Conservation (phyloP, 148 eudicot genomes). For the Pharnaceum exiguum region DNA sequence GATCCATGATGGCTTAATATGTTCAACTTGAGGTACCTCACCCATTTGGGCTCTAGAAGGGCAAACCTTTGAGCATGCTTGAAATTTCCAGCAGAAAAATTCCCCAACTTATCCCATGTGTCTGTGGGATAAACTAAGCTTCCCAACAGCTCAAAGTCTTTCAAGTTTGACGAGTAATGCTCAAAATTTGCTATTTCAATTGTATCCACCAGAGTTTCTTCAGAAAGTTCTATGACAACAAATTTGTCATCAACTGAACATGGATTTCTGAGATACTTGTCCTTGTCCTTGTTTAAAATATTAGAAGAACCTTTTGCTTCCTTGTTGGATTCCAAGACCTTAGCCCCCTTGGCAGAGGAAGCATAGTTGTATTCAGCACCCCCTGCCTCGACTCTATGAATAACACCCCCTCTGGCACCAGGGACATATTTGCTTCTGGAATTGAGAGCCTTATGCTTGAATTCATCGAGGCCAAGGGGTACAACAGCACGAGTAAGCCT, state of each 20-base stretch:
- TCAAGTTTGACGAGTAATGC: constrained; percentile 85
- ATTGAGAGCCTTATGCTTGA: constrained; percentile 71
- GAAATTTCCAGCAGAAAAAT: constrained; percentile 80
- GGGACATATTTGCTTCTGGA: constrained; percentile 38
- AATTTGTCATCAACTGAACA: constrained; percentile 92
- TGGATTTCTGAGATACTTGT: constrained; percentile 91
- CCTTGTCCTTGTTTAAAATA: constrained; percentile 80
- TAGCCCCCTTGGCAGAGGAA: constrained; percentile 91
- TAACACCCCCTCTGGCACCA: constrained; percentile 59
- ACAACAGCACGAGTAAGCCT: constrained; percentile 43
- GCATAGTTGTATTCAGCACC: constrained; percentile 93
- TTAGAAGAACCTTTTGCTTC: constrained; percentile 92
- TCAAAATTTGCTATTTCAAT: constrained; percentile 87
- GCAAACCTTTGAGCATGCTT: constrained; percentile 79
- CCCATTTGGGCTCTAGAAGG: constrained; percentile 90
- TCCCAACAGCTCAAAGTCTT: constrained; percentile 80
- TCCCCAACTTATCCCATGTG: constrained; percentile 75
- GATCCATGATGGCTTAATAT: constrained; percentile 82
- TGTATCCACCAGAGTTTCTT: constrained; percentile 87
- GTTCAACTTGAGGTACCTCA: constrained; percentile 74
- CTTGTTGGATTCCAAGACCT: constrained; percentile 80
- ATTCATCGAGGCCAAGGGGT: constrained; percentile 78
- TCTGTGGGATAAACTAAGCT: constrained; percentile 82
- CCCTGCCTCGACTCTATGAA: constrained; percentile 87
- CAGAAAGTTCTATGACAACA: constrained; percentile 89